These are phyloP conservation scores for Coniochaeta prunicola DNA, from an alignment of 2,329 filamentous ascomycete species.

Conservation along the genomic window DNA sequence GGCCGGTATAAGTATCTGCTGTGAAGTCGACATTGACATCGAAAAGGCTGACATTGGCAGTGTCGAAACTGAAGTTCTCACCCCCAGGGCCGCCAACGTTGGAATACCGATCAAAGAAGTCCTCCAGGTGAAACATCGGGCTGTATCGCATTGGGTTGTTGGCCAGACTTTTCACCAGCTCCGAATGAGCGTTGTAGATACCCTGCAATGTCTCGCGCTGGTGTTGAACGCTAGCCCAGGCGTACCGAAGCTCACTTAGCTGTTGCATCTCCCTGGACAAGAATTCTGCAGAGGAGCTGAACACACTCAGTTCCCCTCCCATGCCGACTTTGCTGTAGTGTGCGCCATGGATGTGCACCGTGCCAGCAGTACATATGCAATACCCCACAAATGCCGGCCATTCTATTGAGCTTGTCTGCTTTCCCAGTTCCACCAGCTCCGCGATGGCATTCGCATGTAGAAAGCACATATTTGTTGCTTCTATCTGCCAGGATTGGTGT, in stretches of 20 bases:
- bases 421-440: conserved; percentile 72
- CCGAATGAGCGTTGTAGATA: conserved; percentile 71
- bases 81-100: conserved; percentile 51
- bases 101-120: conserved; percentile 77
- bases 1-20: conserved; percentile 45
- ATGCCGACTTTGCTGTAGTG: conserved; percentile 58
- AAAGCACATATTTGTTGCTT: conserved; percentile 81
- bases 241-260: conserved; percentile 64
- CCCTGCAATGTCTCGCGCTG: conserved; percentile 72
- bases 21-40: conserved; percentile 58
- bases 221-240: conserved; percentile 73
- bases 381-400: conserved; percentile 86
- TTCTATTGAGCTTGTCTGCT: conserved; percentile 66
- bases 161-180: conserved; percentile 67
- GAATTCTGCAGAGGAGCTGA: conserved; percentile 59
- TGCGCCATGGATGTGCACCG: conserved; percentile 79
- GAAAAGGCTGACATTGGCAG: conserved; percentile 63
- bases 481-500: conserved; percentile 88
- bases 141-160: conserved; percentile 66
- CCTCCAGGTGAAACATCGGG: conserved; percentile 75
- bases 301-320: conserved; percentile 50
- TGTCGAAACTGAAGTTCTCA: conserved; percentile 58
- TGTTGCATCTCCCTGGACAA: conserved; percentile 74
- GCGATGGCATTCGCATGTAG: conserved; percentile 82
- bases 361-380: conserved; percentile 79